Conservation (phyloP, 257 asterid species). For the Solanum lignicaule region DNA sequence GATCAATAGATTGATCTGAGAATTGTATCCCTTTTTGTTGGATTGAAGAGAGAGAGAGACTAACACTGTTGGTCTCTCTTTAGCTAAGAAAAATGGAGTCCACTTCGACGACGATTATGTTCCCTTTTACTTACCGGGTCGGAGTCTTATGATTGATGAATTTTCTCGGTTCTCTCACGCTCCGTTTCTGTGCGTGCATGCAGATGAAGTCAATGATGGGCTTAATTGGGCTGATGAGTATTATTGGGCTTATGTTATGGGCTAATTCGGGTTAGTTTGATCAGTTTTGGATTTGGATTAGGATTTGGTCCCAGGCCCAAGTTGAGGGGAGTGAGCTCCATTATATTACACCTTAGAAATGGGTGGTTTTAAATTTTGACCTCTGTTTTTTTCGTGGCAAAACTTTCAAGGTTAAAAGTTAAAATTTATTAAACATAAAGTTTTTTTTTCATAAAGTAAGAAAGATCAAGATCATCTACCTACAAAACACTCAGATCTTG, state of each 20-base stretch:
- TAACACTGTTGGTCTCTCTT: not conserved
- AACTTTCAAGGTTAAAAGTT: not conserved
- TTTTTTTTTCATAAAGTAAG: not conserved
- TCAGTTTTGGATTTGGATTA: not conserved
- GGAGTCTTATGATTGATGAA: not conserved
- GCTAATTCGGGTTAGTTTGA: not conserved
- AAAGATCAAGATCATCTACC: not conserved
- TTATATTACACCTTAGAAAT: not conserved
- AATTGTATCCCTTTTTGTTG: not conserved
- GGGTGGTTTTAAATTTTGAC: not conserved
- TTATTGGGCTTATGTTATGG: not conserved
- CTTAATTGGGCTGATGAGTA: not conserved
- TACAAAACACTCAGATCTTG: not conserved
- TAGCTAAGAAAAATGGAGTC: not conserved
- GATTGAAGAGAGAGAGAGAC: not conserved
- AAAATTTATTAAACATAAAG: no score
- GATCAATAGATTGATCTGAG: not conserved
- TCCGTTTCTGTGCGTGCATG: not conserved
- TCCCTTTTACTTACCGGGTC: not conserved
- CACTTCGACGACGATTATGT: constrained; percentile 1
- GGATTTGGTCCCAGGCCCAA: not conserved
- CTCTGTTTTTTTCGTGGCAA: no score
- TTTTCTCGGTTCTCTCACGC: not conserved
- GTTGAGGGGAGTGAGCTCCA: not conserved
- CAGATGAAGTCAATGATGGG: not conserved